These are phyloP conservation scores for Blastomyces gilchristii DNA, from an alignment of 2,329 filamentous ascomycete species.

Conservation along the genomic window DNA sequence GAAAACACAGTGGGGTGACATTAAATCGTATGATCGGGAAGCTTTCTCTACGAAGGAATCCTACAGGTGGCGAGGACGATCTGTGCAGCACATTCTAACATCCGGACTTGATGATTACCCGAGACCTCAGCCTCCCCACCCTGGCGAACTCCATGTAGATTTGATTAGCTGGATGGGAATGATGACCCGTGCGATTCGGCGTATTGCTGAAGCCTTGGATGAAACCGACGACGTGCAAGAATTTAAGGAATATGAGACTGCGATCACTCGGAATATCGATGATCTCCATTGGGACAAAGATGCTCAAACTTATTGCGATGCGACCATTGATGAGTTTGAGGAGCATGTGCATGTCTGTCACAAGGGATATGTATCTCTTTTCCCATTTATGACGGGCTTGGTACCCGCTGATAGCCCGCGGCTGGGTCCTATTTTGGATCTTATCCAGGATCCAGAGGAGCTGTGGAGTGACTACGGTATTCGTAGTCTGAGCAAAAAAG, in stretches of 20 bases:
- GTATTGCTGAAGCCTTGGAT: slow-evolving; percentile 66
- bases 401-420: slow-evolving; percentile 62
- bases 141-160: slow-evolving; percentile 90
- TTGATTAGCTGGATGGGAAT: slow-evolving; percentile 96
- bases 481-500: slow-evolving; percentile 73
- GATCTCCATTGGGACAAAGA: slow-evolving; percentile 86
- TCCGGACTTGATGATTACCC: slow-evolving; percentile 96
- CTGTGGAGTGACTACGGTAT: slow-evolving; percentile 89
- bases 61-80: slow-evolving; percentile 90
- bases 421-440: slow-evolving; percentile 62
- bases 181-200: slow-evolving; percentile 77
- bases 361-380: slow-evolving; percentile 89
- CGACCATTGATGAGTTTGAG: slow-evolving; percentile 89
- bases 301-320: slow-evolving; percentile 80
- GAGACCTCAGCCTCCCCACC: slow-evolving; percentile 83
- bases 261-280: slow-evolving; percentile 75
- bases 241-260: slow-evolving; percentile 60
- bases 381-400: slow-evolving; percentile 81
- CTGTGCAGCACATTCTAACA: slow-evolving; percentile 74
- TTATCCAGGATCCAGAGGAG: slow-evolving; percentile 70
- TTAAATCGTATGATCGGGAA: slow-evolving; percentile 82
- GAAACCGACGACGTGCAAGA: slow-evolving; percentile 65
- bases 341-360: slow-evolving; percentile 85
- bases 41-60: slow-evolving; percentile 83
- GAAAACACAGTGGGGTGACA: slow-evolving; percentile 77